A percentile compares a stretch with the other conserved stretches of the same genome.
Conservation (phyloP, 345 rosid species). For the Litchi chinensis region DNA sequence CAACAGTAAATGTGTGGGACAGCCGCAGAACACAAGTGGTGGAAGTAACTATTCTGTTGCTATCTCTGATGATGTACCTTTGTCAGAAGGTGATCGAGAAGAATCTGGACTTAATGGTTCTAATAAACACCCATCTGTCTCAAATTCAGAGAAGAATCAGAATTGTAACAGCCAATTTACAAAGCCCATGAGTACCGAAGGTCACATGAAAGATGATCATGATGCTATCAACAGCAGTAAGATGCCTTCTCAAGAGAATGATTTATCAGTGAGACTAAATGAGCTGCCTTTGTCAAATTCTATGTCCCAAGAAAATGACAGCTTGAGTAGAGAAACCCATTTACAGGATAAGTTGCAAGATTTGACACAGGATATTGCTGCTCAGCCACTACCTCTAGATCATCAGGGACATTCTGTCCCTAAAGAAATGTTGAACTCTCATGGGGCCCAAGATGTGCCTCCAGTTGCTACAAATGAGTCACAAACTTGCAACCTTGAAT, state of each 20-base stretch:
- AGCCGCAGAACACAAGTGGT: conserved; percentile 27
- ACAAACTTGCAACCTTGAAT: conserved; percentile 55
- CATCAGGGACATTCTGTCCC: conserved; percentile 30
- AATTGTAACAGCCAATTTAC: conserved; percentile 24
- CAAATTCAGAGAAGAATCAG: conserved; percentile 29
- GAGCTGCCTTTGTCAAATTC: conserved; percentile 43
- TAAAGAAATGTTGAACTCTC: conserved; percentile 31
- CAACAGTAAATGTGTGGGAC: conserved; percentile 24
- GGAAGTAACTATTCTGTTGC: conserved; percentile 22
- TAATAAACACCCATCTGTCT: conserved; percentile 28
- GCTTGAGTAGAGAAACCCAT: conserved; percentile 35
- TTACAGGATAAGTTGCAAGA: conserved; percentile 40
- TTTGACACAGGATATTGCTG: conserved; percentile 23
- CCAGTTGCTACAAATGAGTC: conserved; percentile 49
- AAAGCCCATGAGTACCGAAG: conserved; percentile 27
- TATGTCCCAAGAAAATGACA: conserved; percentile 36
- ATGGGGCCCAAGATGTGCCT: conserved; percentile 38
- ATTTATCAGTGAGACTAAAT: conserved; percentile 31
- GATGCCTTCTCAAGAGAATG: conserved; percentile 34
- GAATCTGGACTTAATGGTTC: conserved; percentile 33
- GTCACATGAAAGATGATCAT: conserved; percentile 32
- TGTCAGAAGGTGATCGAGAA: conserved; percentile 33
- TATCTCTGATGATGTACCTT: conserved; percentile 35
- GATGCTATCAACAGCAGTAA: conserved; percentile 33
- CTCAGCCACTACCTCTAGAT: conserved; percentile 26